Evolutionary conservation across 163 green algal genomes (phyloP).

Genomic region (Prototheca wickerhamii): DNA sequence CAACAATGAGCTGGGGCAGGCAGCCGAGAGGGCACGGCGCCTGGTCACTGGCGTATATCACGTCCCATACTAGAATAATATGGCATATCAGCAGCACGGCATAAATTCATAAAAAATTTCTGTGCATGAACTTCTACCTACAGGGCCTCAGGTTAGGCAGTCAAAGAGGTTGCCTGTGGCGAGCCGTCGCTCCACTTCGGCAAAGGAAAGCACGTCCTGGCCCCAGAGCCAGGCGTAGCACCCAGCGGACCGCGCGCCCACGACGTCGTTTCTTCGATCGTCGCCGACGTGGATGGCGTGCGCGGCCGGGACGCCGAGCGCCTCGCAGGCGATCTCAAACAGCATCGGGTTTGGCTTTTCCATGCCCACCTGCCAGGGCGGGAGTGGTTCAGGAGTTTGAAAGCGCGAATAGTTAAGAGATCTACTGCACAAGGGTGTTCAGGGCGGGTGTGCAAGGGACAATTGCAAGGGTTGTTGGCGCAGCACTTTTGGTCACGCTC

Average conservation of each 20-base stretch:
- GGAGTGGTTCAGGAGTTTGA: neutral
- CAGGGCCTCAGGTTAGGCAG: neutral
- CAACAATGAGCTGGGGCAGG: too few species aligned
- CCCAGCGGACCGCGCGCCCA: conserved; percentile 44
- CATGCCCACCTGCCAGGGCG: conserved; percentile 39
- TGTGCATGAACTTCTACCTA: too few species aligned
- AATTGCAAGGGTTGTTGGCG: too few species aligned
- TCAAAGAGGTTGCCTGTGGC: conserved; percentile 20
- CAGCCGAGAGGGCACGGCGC: too few species aligned
- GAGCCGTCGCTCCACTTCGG: conserved; percentile 33
- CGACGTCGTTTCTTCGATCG: conserved; percentile 64
- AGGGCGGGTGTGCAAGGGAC: too few species aligned
- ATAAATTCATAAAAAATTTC: too few species aligned
- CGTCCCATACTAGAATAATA: too few species aligned
- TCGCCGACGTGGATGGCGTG: conserved; percentile 72
- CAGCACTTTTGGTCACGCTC: too few species aligned
- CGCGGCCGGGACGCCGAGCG: conserved; percentile 38
- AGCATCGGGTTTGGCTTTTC: conserved; percentile 79
- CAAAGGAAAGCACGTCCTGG: conserved; percentile 46
- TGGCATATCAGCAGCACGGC: too few species aligned
- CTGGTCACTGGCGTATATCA: too few species aligned
- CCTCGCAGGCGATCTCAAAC: conserved; percentile 53
- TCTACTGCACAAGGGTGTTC: too few species aligned
- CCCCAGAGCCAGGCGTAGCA: conserved; percentile 62
- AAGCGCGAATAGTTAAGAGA: neutral